Base-by-base conservation (phyloP, 73 alveolate genomes). In the Paramecium biaurelia region DNA sequence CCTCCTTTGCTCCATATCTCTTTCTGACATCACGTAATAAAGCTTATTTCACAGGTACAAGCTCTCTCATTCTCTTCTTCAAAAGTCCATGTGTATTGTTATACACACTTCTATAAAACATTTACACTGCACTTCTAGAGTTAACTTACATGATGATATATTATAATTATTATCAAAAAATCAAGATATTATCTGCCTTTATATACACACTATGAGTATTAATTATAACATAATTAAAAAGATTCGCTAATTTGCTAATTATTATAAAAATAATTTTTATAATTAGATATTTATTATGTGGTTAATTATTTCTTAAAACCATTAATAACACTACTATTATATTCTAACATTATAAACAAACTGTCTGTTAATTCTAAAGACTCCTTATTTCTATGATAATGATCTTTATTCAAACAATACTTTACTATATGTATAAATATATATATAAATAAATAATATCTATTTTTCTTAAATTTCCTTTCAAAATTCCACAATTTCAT, bases 11-110 rank as follows among this genome's bases (percentile, higher is more conserved):
- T 9, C 97, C 97, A 86, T 96, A 85, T 32, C 95, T 93, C 63
- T 93, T 97, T 49, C 90, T 93, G 93, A 95, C 42, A 15, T 88
- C 92, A 7, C 43, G 76, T 37, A 97, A 84, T 11, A 57, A 68
- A 11, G 85, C 85, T 58, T 92, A 89, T 57, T 76, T 68, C 15
- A 74, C 93, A 41, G 97, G 97, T 42, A 97, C 85, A 41, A 79
- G 18, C 30, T 95, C 96, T 57, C 92, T 93, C 15, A 97, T 84
- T 70, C 93, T 90, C 15, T 85, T 41, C 82, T 95, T 95, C 67
- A 96, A 92, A 14, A 63, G 84, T 11, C 84, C 84, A 63, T 63
- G 84, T 30, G 84, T 1, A 30, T 9, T 63, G 45, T 63, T 63
- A 63, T 63, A 63, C 47, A 63, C 45, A 26, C 84, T 63, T 63